Evolutionary conservation across 1,139 yeast species (phyloP), one percentile per base, ranked within the genome.

Genomic region (Yamadazyma mexicana): DNA sequence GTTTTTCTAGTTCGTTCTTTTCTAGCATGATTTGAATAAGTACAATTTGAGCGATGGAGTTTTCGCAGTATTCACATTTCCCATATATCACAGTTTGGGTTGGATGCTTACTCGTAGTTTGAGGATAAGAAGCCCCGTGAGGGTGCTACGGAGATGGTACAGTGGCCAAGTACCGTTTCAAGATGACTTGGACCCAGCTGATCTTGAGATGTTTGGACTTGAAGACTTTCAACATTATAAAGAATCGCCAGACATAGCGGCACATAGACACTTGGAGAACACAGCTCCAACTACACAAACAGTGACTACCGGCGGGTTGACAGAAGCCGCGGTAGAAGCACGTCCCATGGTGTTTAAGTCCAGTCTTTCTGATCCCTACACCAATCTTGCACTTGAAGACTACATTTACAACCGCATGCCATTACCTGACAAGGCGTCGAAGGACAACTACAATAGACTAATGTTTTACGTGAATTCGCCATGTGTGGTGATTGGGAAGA

Each of bases 401-500:
- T 84, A 78, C 54, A 64, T 92, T 1, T 92, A 87, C 59, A 73
- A 73, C 38, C 59, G 73, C 22, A 80, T 86, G 64, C 91, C 92
- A 0, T 45, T 67, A 14, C 58, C 66, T n/a, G 49, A 47, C 4
- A 35, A 49, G 26, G 37, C 37, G 31, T 44, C 45, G 20, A 9
- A 12, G 8, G 20, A 28, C 30, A 56, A 54, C 28, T 66, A 65
- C 37, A 76, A 77, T 44, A 62, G 95, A 44, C 64, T 92, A 23
- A 58, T 89, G 47, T 73, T 92, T 44, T 94, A 92, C 55, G 71
- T 76, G 26, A 92, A 94, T 56, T 62, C 79, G 1, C 88, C 94
- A 0, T 87, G 96, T 59, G 91, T 91, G 24, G 96, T 94, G 2
- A 70, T 92, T n/a, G 98, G 98, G 0, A 87, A 94, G 55, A 92